Base-by-base conservation (phyloP, 495 filamentous ascomycete species). In the Tuber borchii region DNA sequence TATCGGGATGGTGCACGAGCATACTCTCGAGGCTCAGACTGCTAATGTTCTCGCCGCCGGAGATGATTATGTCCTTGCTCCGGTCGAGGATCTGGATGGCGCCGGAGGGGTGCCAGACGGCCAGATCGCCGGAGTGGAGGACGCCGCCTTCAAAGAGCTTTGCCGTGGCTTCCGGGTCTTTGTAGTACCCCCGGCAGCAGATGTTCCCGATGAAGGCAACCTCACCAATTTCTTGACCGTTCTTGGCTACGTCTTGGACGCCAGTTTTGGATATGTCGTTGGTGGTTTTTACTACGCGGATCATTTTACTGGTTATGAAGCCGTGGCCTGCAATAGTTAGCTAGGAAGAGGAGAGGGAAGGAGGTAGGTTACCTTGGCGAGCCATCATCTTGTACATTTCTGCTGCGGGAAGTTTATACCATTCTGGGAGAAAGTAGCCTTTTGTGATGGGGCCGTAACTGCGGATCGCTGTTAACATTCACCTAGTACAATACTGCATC, bases 21-120 rank as follows among this genome's bases (percentile, higher is more conserved):
- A 97, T 93, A 73, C 89, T 88, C 85, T 99, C 95, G 9, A 99
- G 89, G 1, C 94, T 93, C 16, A 99, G 91, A 2, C 92, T 95
- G 16, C 93, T 97, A 73, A 99, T 98, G 82, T 99, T 99, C 83
- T 99, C 95, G 73, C 95, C 95, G 70, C 95, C 95, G 77, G 93
- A 97, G 76, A 99, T 99, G 71, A 99, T 98, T 69, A 99, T 97
- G 83, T 99, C 95, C 85, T 98, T 99, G 6, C 93, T 92, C 48
- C 95, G 88, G 84, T 99, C 95, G 76, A 96, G 86, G 78, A 99
- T 97, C 86, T 97, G 93, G 69, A 94, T 89, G 71, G 92, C 90
- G 2, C 95, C 94, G 81, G 98, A 94, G 0, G 90, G 87, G 82
- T 97, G 92, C 91, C 91, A 93, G 8, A 99, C 94, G 7, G 95